Conservation (phyloP, 345 rosid genomes). For the Mallotus nudiflorus region DNA sequence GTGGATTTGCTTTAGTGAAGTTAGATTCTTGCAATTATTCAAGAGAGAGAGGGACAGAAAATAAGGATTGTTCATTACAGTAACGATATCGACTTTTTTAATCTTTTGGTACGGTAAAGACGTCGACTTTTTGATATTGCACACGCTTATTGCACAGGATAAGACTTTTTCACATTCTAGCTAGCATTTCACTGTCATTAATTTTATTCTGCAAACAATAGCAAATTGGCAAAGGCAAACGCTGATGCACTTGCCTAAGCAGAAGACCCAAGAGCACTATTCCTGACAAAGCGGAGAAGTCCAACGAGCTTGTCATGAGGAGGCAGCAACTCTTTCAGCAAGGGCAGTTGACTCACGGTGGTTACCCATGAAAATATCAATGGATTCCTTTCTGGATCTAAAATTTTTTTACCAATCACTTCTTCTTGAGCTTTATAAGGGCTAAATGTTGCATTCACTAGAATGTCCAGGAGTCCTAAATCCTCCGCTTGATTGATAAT, state of each 20-base stretch:
- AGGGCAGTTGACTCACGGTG: conserved; percentile 26
- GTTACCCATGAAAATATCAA: conserved; percentile 38
- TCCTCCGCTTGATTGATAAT: conserved; percentile 3
- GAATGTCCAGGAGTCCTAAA: conserved; percentile 24
- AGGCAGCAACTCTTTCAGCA: conserved; percentile 30
- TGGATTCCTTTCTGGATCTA: conserved; percentile 38
- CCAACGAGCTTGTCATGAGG: conserved; percentile 34
- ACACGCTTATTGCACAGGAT: no score
- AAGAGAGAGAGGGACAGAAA: conserved; percentile 39
- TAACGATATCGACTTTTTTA: no score
- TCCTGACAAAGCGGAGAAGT: conserved; percentile 26
- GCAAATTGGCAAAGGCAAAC: background rate
- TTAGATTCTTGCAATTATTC: conserved; percentile 46
- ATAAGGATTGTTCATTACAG: conserved; percentile 24
- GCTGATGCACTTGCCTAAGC: background rate
- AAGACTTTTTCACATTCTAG: no score
- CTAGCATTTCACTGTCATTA: no score
- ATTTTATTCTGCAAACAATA: no score
- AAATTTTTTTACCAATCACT: conserved; percentile 29
- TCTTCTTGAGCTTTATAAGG: conserved; percentile 40
- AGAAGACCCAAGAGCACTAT: background rate
- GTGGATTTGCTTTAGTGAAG: conserved; percentile 54
- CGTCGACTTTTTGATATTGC: no score
- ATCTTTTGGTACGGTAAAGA: no score
- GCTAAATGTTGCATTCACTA: conserved; percentile 24